phyloP scores from a whole-genome alignment of 2,329 filamentous ascomycete genomes.

The Aspergillus flavus region DNA sequence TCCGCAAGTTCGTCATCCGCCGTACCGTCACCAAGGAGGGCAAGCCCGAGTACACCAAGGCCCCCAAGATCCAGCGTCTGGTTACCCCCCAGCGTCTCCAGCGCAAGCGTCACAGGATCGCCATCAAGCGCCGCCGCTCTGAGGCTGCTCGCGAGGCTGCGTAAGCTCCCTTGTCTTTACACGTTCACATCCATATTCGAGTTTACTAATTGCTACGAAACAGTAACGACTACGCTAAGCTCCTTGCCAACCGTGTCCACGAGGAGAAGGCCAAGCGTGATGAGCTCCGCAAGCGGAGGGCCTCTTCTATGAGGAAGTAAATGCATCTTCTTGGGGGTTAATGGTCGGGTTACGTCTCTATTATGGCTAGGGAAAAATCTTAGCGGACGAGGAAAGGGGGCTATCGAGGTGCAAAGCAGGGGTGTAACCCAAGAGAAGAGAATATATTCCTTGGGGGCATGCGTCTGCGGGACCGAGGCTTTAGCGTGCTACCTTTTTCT shows the following conservation, averaged over 20 bases:
- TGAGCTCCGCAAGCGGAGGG: conserved; percentile 94
- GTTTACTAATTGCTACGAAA: conserved; percentile 27
- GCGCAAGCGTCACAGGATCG: conserved; percentile 98
- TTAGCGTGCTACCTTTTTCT: conserved; percentile 17
- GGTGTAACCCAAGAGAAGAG: conserved; percentile 12
- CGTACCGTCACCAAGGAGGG: conserved; percentile 96
- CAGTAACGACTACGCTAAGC: conserved; percentile 93
- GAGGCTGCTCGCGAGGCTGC: conserved; percentile 99
- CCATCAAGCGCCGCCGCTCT: conserved; percentile 96
- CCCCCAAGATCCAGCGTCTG: conserved; percentile 99
- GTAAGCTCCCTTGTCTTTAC: conserved; percentile 61
- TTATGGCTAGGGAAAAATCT: conserved; percentile 32
- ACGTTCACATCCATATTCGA: conserved; percentile 20
- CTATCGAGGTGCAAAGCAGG: conserved; percentile 12
- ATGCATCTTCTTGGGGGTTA: conserved; percentile 43
- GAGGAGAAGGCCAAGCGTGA: conserved; percentile 94
- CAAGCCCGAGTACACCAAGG: conserved; percentile 99
- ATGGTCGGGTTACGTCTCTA: conserved; percentile 41
- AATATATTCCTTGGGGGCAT: conserved; percentile 8
- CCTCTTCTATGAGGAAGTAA: conserved; percentile 92
- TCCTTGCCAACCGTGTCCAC: conserved; percentile 94
- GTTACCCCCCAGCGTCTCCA: conserved; percentile 99
- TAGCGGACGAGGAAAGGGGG: conserved; percentile 19
- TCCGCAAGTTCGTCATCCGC: conserved; percentile 99
- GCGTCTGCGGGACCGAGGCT: conserved; percentile 9